Evolutionary conservation across 2,329 filamentous ascomycete genomes (phyloP), one percentile per base, ranked within the genome.

Genomic region (Penicillium sp.): DNA sequence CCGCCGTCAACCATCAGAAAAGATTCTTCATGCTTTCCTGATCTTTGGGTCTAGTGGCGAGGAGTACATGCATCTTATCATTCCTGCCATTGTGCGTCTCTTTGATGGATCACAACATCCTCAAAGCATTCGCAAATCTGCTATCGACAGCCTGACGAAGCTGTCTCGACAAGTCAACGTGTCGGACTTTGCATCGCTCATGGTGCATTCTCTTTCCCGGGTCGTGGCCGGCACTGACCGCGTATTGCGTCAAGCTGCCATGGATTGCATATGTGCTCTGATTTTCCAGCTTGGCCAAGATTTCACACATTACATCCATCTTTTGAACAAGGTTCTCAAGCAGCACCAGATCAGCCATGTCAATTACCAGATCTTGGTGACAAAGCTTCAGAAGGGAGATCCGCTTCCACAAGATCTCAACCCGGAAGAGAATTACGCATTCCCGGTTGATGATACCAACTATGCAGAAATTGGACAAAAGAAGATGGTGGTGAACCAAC

Each of bases 21-120:
- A 89, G 64, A 92, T 99, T 4, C 80, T 99, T 23, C 94, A 97
- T 70, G 92, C 93, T 0, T 96, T 99, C 73, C 78, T 99, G 26
- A 90, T 99, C 0, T 99, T 99, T 70, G 95, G 95, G 1, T 88
- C 92, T 0, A 97, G 92, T 68, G 90, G 89, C 11, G 94, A 99
- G 71, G 94, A 99, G 72, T 99, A 99, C 73, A 99, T 99, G 94
- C 94, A 99, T 71, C 81, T 99, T 50, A 97, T 99, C 63, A 90
- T 99, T 49, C 94, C 94, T 0, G 91, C 96, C 33, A 92, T 99
- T 67, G 92, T 99, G 8, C 87, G 89, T 43, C 89, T 96, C 47
- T 97, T 99, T 68, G 93, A 99, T 71, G 95, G 91, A 68, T 85
- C 89, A 29, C 87, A 89, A 11, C 90, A 95, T 60, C 91, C 92